Base-by-base conservation (phyloP, 2,329 filamentous ascomycete species). In the Aureobasidium lini region DNA sequence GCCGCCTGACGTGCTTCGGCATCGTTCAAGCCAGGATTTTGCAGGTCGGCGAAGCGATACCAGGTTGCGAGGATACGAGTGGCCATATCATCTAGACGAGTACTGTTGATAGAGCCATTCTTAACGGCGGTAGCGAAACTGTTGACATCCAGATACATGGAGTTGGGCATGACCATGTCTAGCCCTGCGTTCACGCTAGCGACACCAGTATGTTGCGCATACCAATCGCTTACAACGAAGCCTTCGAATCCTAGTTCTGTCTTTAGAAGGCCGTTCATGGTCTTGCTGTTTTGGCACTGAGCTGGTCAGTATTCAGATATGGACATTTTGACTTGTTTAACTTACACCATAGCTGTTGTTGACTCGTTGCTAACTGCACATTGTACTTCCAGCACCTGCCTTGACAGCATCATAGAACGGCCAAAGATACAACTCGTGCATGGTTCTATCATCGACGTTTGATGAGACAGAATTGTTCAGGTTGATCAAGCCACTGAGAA, bases 311-410 rank as follows among this genome's bases (percentile, higher is more conserved):
- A 5, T 79, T 6, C 15, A n/a, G 10, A 40, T 40, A 40, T 40
- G 37, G 10, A 13, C 15, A 23, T 23, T 3, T 23, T 6, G 37
- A 13, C 37, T 9, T n/a, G 37, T 13, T 13, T 40, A 13, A 40
- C 37, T 40, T 9, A 40, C 37, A 79, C 18, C 59, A 72, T 84
- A 88, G 13, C 81, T 84, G 63, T 84, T 83, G 71, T 89, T 88
- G 68, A 89, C 74, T 69, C 85, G 84, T 69, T 88, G 86, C 72
- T 89, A 89, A 16, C 83, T 84, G 73, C 87, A 90, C 87, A 90
- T 89, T 46, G 87, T 73, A 2, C 81, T 79, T 1, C 82, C 84
- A 2, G 85, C 84, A 44, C 85, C 84, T 28, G 86, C 81, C 63
- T 79, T 79, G 29, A 89, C 81, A 1, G 86, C 83, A 66, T 89